A percentile compares a stretch with the other conserved stretches of the same genome.
Conservation (phyloP, 2,329 filamentous ascomycete species). For the Cadophora gregata region DNA sequence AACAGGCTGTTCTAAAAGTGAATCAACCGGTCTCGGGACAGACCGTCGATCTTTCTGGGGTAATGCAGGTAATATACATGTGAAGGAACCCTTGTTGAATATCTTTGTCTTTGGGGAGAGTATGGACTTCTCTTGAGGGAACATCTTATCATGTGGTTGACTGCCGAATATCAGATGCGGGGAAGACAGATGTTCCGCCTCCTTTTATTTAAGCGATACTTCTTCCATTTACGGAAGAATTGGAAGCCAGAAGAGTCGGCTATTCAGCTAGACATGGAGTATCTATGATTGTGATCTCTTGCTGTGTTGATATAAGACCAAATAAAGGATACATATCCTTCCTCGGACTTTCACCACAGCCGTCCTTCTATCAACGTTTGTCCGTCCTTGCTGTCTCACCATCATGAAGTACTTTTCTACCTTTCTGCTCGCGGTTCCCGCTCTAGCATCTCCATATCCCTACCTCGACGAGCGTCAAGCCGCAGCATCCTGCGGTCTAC, state of each 20-base stretch:
- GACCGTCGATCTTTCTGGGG: slow-evolving; percentile 13
- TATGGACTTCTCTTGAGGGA: not conserved
- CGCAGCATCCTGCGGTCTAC: slow-evolving; percentile 26
- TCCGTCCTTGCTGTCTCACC: not conserved
- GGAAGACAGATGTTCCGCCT: slow-evolving; percentile 20
- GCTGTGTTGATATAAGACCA: not conserved
- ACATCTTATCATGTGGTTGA: slow-evolving; percentile 18
- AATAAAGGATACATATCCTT: not conserved
- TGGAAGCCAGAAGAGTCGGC: not conserved
- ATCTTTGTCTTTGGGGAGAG: not conserved
- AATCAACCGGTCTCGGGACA: slow-evolving; percentile 7
- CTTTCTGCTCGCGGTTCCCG: slow-evolving; percentile 26
- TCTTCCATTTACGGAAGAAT: slow-evolving; percentile 23
- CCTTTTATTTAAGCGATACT: slow-evolving; percentile 7
- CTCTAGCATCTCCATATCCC: slow-evolving; percentile 25
- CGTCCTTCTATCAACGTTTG: slow-evolving; percentile 5
- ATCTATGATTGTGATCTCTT: no score
- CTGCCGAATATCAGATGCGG: slow-evolving; percentile 13
- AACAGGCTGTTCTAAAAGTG: not conserved
- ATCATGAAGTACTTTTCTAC: slow-evolving; percentile 30
- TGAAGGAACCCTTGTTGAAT: not conserved
- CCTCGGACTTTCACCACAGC: not conserved
- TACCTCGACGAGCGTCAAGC: slow-evolving; percentile 24
- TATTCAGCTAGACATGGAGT: not conserved
- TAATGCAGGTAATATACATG: slow-evolving; percentile 8